These are phyloP conservation scores for Aspergillus sergii DNA, from an alignment of 2,329 filamentous ascomycete species.

Conservation along the genomic window DNA sequence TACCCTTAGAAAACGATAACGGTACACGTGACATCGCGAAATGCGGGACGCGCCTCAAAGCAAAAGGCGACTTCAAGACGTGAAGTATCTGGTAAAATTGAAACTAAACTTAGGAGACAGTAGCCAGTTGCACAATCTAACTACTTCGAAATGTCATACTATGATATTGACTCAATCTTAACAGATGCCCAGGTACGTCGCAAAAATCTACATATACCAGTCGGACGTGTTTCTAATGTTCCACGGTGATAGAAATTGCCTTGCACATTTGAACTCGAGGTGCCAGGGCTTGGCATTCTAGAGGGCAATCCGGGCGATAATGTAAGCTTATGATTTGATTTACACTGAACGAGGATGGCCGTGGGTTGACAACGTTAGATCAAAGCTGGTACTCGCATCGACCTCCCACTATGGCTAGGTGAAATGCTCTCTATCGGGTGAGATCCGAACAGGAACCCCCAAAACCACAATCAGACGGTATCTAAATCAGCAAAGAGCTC, in stretches of 20 bases:
- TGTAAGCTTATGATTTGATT: conserved; percentile 37
- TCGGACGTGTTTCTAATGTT: conserved; percentile 15
- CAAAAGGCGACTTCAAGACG: neutral
- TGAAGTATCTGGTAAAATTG: neutral
- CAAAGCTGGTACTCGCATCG: conserved; percentile 76
- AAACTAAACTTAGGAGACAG: neutral
- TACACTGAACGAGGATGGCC: neutral
- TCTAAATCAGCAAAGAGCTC: conserved; percentile 33
- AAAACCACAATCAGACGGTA: neutral
- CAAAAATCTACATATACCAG: neutral
- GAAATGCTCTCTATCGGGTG: conserved; percentile 73
- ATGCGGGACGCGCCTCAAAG: conserved; percentile 3
- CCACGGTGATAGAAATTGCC: conserved; percentile 73
- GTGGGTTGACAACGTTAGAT: conserved; percentile 53
- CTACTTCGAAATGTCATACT: conserved; percentile 41
- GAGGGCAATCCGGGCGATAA: conserved; percentile 75
- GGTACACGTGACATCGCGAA: neutral
- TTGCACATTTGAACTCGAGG: conserved; percentile 89
- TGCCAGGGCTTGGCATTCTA: conserved; percentile 83
- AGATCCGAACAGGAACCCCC: conserved; percentile 12
- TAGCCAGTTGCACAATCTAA: neutral
- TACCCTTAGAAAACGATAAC: neutral
- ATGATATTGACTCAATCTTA: conserved; percentile 51
- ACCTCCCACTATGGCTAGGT: conserved; percentile 89
- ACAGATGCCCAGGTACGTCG: conserved; percentile 46